A percentile compares a stretch with the other conserved stretches of the same genome.
Conservation (phyloP, 2,329 filamentous ascomycete genomes). For the Ascochyta viciae-villosae region DNA sequence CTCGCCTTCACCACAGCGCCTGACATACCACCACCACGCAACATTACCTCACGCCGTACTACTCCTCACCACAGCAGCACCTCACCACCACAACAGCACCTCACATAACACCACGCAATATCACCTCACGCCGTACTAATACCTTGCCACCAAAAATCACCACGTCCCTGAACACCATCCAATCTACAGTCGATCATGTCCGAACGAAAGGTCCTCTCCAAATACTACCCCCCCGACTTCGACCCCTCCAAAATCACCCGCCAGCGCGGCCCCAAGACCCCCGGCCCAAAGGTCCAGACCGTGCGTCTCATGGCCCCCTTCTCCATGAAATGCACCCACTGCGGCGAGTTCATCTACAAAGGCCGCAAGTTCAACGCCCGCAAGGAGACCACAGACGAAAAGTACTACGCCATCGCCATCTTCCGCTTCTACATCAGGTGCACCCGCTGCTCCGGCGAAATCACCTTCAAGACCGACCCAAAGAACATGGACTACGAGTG, state of each 20-base stretch:
- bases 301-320: conserved; percentile 92
- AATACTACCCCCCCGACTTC: conserved; percentile 79
- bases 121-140: too few relatives aligned
- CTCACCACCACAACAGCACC: too few relatives aligned
- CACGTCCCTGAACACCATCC: background rate
- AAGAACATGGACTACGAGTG: conserved; percentile 91
- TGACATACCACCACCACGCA: too few relatives aligned
- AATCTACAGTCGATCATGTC: conserved; percentile 65
- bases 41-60: too few relatives aligned
- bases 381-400: conserved; percentile 90
- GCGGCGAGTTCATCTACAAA: conserved; percentile 86
- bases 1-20: background rate
- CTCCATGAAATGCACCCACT: conserved; percentile 74
- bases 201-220: conserved; percentile 79
- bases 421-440: conserved; percentile 89
- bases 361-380: conserved; percentile 94
- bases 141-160: background rate
- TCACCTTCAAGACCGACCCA: conserved; percentile 93
- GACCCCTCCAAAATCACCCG: conserved; percentile 82
- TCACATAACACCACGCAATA: too few relatives aligned
- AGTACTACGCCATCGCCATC: conserved; percentile 86
- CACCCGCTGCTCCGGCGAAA: conserved; percentile 83
- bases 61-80: too few relatives aligned
- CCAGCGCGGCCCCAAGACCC: conserved; percentile 71
- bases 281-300: conserved; percentile 81